Evolutionary conservation across 306 rosid genomes (phyloP).

Genomic region (Rubus parviflorus): DNA sequence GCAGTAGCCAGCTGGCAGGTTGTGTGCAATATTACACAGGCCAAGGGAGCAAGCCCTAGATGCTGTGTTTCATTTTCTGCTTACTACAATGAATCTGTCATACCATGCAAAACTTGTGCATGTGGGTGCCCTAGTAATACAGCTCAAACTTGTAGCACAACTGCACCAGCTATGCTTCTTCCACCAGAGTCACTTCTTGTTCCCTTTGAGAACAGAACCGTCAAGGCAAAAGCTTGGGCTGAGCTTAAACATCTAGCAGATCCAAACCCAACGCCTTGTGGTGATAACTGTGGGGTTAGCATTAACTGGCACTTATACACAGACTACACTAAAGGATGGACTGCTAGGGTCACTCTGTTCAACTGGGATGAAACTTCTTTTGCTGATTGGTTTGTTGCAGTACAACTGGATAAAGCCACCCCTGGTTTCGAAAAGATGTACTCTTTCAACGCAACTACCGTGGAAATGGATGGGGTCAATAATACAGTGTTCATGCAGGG

Average conservation of each 20-base stretch:
- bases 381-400: conserved; percentile 95
- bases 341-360: conserved; percentile 84
- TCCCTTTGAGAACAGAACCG: conserved; percentile 77
- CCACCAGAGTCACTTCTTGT: conserved; percentile 81
- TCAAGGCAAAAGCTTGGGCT: conserved; percentile 80
- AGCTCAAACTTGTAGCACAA: conserved; percentile 59
- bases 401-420: conserved; percentile 71
- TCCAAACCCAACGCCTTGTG: conserved; percentile 77
- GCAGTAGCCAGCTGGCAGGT: conserved; percentile 98
- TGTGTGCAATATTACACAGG: conserved; percentile 81
- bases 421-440: conserved; percentile 88
- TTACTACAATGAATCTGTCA: conserved; percentile 82
- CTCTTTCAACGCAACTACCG: conserved; percentile 69
- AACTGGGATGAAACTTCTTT: conserved; percentile 81
- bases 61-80: conserved; percentile 96
- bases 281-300: conserved; percentile 92
- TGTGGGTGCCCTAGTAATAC: conserved; percentile 79
- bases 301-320: conserved; percentile 84
- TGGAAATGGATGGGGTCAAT: conserved; percentile 51
- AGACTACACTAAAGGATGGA: conserved; percentile 84
- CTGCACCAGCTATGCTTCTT: conserved; percentile 80
- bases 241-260: conserved; percentile 44
- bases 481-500: conserved; percentile 87
- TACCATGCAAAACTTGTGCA: conserved; percentile 94
- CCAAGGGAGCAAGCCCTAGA: conserved; percentile 50